Conservation (phyloP, 345 rosid species). For the Rhizophora apiculata region DNA sequence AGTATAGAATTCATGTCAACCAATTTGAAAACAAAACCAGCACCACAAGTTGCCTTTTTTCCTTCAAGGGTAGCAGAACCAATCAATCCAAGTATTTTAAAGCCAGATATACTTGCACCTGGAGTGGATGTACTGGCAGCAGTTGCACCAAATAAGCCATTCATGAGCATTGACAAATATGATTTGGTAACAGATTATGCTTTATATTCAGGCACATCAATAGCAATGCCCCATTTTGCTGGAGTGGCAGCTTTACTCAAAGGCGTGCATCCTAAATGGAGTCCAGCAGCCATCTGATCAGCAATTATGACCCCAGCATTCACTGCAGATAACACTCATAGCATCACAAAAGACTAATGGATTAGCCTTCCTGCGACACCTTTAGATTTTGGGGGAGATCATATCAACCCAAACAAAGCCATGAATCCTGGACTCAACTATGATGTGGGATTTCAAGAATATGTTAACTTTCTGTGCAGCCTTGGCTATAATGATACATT, state of each 20-base stretch:
- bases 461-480: slow-evolving; percentile 33
- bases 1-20: slow-evolving; percentile 31
- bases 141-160: slow-evolving; percentile 15
- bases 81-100: slow-evolving; percentile 33
- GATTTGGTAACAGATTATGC: slow-evolving; percentile 33
- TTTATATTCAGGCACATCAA: not conserved
- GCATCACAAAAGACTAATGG: slow-evolving; percentile 17
- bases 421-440: slow-evolving; percentile 45
- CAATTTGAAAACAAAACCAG: slow-evolving; percentile 29
- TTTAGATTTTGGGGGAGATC: slow-evolving; percentile 37
- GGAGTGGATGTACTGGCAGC: slow-evolving; percentile 44
- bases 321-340: slow-evolving; percentile 22
- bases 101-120: slow-evolving; percentile 44
- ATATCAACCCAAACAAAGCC: slow-evolving; percentile 40
- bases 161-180: slow-evolving; percentile 23
- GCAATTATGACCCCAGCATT: slow-evolving; percentile 28
- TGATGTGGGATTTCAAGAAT: slow-evolving; percentile 34
- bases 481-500: slow-evolving; percentile 31
- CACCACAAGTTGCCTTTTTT: slow-evolving; percentile 60
- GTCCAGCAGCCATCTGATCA: slow-evolving; percentile 22
- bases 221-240: slow-evolving; percentile 8
- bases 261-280: slow-evolving; percentile 18
- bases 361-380: slow-evolving; percentile 29
- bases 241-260: slow-evolving; percentile 18
- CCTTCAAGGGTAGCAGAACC: slow-evolving; percentile 66